Evolutionary conservation across 116 monocot genomes (phyloP).

Genomic region (Cymodocea nodosa): DNA sequence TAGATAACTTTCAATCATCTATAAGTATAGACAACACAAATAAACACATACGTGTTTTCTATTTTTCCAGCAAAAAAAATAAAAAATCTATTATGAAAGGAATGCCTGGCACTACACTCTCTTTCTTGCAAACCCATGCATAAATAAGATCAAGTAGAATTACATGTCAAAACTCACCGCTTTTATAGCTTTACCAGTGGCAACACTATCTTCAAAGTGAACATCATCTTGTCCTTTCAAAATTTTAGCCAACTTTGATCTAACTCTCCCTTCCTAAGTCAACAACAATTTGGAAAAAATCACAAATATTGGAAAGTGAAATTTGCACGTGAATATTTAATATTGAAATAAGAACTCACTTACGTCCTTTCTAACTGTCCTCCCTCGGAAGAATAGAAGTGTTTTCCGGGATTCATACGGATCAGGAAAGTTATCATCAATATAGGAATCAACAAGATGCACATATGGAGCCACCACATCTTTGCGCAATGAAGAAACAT

Average conservation of each 20-base stretch:
- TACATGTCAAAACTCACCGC: constrained; percentile 23
- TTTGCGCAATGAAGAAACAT: constrained; percentile 54
- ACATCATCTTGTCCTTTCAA: constrained; percentile 57
- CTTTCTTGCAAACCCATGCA: no score
- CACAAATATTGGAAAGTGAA: background rate
- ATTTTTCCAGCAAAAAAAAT: background rate
- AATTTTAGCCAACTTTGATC: constrained; percentile 53
- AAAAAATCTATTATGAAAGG: background rate
- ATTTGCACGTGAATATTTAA: background rate
- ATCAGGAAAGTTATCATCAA: constrained; percentile 48
- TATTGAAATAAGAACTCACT: constrained; percentile 13
- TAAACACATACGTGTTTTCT: no score
- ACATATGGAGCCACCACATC: constrained; percentile 87
- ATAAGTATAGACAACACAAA: no score
- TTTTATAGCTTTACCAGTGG: constrained; percentile 74
- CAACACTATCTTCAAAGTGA: constrained; percentile 61
- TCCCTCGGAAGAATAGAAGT: constrained; percentile 83
- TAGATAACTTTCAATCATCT: no score
- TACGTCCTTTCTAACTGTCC: constrained; percentile 94
- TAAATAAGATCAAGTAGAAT: background rate
- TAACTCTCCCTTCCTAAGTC: constrained; percentile 73
- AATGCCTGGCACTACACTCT: background rate
- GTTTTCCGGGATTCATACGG: constrained; percentile 73
- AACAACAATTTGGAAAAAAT: background rate
- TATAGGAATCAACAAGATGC: constrained; percentile 61